phyloP scores from a whole-genome alignment of 805 yeast species.

The Starmerella powellii region DNA sequence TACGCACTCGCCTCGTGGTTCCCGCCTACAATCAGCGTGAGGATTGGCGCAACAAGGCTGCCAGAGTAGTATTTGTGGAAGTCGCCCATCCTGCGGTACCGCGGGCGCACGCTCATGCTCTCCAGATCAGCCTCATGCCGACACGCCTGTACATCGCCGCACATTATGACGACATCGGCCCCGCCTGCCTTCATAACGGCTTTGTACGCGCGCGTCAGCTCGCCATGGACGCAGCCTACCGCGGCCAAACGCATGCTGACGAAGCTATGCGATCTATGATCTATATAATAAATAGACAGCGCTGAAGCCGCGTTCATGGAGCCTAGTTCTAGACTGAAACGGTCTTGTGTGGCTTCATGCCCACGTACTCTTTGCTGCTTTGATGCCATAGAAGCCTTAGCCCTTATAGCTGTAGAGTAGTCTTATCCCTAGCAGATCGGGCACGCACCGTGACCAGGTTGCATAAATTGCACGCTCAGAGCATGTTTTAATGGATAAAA shows the following conservation, averaged over 20 bases:
- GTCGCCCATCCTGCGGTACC: constrained; percentile 66
- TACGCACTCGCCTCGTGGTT: constrained; percentile 87
- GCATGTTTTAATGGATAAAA: no score
- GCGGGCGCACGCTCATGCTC: constrained; percentile 66
- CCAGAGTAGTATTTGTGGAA: constrained; percentile 63
- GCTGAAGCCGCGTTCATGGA: no score
- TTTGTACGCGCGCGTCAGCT: constrained; percentile 17
- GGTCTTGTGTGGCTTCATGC: no score
- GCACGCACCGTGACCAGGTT: no score
- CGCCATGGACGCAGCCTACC: constrained; percentile 25
- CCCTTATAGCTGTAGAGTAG: no score
- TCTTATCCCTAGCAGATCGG: no score
- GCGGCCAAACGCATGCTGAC: constrained; percentile 22
- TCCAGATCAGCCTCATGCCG: constrained; percentile 51
- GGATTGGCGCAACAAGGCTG: constrained; percentile 48
- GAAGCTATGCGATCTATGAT: not conserved
- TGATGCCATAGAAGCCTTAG: no score
- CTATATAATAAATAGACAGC: no score
- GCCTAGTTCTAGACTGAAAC: no score
- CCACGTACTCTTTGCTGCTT: no score
- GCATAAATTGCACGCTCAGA: no score
- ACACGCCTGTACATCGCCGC: constrained; percentile 87
- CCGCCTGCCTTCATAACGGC: constrained; percentile 1
- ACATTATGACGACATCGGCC: constrained; percentile 53
- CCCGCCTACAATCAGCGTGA: constrained; percentile 83